A percentile compares a stretch with the other conserved stretches of the same genome.
These are phyloP conservation scores for Solanum virginianum DNA, from an alignment of 257 asterid species.

Conservation along the genomic window DNA sequence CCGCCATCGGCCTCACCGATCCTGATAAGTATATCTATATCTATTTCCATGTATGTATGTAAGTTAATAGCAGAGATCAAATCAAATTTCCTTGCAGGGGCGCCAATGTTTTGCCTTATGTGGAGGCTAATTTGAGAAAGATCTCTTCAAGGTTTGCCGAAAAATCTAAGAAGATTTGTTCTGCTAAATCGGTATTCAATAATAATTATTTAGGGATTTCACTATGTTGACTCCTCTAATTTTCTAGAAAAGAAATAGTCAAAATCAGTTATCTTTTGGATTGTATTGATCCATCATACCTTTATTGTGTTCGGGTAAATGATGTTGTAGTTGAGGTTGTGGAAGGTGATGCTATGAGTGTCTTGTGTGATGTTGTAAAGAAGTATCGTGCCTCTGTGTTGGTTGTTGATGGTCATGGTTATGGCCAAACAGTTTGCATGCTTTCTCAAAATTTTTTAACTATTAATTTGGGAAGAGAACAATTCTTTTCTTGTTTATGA, in stretches of 20 bases:
- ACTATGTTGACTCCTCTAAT: no score
- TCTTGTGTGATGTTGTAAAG: slow-evolving; percentile 78
- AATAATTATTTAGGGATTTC: not conserved
- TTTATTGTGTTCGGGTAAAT: slow-evolving; percentile 28
- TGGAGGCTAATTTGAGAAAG: slow-evolving; percentile 59
- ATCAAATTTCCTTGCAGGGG: slow-evolving; percentile 20
- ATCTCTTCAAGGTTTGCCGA: slow-evolving; percentile 51
- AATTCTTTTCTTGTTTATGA: no score
- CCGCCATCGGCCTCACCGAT: slow-evolving; percentile 54
- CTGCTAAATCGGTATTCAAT: slow-evolving; percentile 40
- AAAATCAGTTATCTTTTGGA: no score
- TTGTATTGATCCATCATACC: no score
- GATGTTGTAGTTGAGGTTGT: slow-evolving; percentile 32
- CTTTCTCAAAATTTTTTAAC: no score
- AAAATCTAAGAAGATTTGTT: slow-evolving; percentile 50
- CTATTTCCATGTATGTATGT: not conserved
- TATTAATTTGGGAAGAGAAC: no score
- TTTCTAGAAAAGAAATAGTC: no score
- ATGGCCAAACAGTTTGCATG: slow-evolving; percentile 18
- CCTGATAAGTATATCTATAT: slow-evolving; percentile 28
- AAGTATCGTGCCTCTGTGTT: slow-evolving; percentile 60
- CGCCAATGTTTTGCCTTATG: slow-evolving; percentile 50
- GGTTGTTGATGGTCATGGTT: slow-evolving; percentile 86
- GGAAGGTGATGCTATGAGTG: slow-evolving; percentile 88
- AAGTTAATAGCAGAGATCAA: not conserved